Evolutionary conservation across 2,329 filamentous ascomycete species (phyloP).

Genomic region (Aureobasidium sp.): DNA sequence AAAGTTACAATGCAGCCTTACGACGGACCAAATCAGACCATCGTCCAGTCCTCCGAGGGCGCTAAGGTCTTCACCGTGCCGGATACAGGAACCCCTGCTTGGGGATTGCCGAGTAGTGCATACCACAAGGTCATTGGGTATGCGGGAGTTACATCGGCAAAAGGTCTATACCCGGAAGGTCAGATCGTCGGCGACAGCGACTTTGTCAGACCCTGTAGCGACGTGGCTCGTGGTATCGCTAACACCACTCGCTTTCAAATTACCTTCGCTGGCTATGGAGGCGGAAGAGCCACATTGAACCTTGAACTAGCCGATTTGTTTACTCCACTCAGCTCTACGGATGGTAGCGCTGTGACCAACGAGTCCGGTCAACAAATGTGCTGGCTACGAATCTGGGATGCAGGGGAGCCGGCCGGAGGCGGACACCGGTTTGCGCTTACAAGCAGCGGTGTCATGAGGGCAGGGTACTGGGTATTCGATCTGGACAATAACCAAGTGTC

Average conservation of each 20-base stretch:
- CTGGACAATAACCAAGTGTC: constrained; percentile 28
- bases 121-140: constrained; percentile 18
- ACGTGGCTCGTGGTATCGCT: background rate
- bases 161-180: background rate
- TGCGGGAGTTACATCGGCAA: background rate
- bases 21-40: background rate
- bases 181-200: background rate
- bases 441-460: constrained; percentile 24
- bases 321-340: background rate
- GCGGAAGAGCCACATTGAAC: background rate
- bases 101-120: constrained; percentile 18
- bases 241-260: background rate
- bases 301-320: constrained; percentile 3
- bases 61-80: constrained; percentile 18
- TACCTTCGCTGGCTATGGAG: background rate
- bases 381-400: constrained; percentile 17
- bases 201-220: background rate
- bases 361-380: background rate
- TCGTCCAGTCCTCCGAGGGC: constrained; percentile 6
- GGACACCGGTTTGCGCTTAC: background rate
- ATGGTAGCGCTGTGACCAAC: background rate
- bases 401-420: too few relatives aligned
- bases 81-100: constrained; percentile 26
- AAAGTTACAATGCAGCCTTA: background rate
- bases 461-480: constrained; percentile 29